A percentile compares a stretch with the other conserved stretches of the same genome.
phyloP scores from a whole-genome alignment of 2,329 filamentous ascomycete genomes.

The Penicillium crustosum region DNA sequence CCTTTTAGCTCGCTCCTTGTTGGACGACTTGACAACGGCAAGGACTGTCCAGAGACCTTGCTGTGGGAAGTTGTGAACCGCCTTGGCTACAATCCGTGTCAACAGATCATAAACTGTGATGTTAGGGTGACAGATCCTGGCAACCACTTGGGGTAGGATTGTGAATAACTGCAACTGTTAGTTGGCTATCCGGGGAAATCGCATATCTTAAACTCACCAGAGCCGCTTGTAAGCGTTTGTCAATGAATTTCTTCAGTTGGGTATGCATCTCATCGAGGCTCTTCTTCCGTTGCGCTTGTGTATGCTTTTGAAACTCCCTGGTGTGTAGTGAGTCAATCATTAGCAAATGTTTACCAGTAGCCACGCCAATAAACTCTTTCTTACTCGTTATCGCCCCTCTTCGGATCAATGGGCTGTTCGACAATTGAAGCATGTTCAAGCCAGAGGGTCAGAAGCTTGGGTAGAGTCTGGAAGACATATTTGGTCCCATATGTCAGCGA shows the following conservation, averaged over 20 bases:
- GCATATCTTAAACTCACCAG: slow-evolving; percentile 34
- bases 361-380: slow-evolving; percentile 10
- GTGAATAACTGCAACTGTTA: slow-evolving; percentile 48
- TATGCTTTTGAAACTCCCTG: slow-evolving; percentile 50
- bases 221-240: slow-evolving; percentile 47
- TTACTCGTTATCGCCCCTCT: slow-evolving; percentile 49
- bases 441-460: slow-evolving; percentile 90
- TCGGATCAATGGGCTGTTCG: slow-evolving; percentile 58
- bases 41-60: slow-evolving; percentile 91
- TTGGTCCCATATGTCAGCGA: slow-evolving; percentile 88
- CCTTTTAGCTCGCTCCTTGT: slow-evolving; percentile 64
- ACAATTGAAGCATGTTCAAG: slow-evolving; percentile 81
- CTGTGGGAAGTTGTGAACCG: slow-evolving; percentile 82
- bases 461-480: slow-evolving; percentile 92
- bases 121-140: slow-evolving; percentile 89
- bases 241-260: slow-evolving; percentile 76
- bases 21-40: slow-evolving; percentile 78
- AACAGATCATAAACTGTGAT: slow-evolving; percentile 73
- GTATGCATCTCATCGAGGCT: slow-evolving; percentile 69
- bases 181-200: slow-evolving; percentile 1
- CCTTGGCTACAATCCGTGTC: slow-evolving; percentile 76
- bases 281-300: slow-evolving; percentile 55
- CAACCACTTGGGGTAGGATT: slow-evolving; percentile 87
- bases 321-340: slow-evolving; percentile 10
- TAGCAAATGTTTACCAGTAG: background rate